Percentiles rank a stretch among this genome's conserved stretches.
Evolutionary conservation across 805 yeast genomes (phyloP).

Genomic region (Ogataea philodendri): DNA sequence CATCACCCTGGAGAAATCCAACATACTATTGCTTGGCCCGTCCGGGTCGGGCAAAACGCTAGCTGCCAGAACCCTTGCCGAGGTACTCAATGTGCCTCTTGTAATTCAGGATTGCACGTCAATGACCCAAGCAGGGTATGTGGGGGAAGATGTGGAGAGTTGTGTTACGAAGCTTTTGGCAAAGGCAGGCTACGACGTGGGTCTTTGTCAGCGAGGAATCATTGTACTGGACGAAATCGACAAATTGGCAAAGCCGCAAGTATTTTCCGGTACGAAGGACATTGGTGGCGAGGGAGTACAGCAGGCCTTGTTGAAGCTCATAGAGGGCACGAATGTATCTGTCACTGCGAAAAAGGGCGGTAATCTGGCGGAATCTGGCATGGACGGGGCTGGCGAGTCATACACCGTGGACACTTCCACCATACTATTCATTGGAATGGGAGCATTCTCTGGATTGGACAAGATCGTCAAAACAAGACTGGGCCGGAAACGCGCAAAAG

Average conservation of each 20-base stretch:
- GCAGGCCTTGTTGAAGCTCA: slow-evolving; percentile 53
- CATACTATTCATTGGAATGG: slow-evolving; percentile 55
- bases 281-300: slow-evolving; percentile 68
- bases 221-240: slow-evolving; percentile 61
- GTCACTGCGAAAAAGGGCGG: slow-evolving; percentile 36
- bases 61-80: slow-evolving; percentile 54
- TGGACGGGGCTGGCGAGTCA: slow-evolving; percentile 32
- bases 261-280: slow-evolving; percentile 49
- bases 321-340: slow-evolving; percentile 54
- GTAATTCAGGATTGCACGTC: slow-evolving; percentile 62
- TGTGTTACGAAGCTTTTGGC: slow-evolving; percentile 53
- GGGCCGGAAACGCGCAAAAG: slow-evolving; percentile 14
- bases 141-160: slow-evolving; percentile 61
- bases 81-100: slow-evolving; percentile 51
- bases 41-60: slow-evolving; percentile 63
- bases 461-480: slow-evolving; percentile 44
- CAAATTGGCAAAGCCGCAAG: slow-evolving; percentile 50
- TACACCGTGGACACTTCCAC: slow-evolving; percentile 54
- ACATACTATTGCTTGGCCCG: slow-evolving; percentile 56
- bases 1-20: slow-evolving; percentile 51
- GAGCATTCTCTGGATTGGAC: slow-evolving; percentile 62
- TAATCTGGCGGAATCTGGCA: slow-evolving; percentile 13
- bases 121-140: slow-evolving; percentile 62
- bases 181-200: slow-evolving; percentile 50
- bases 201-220: slow-evolving; percentile 53